Percentiles rank a stretch among this genome's conserved stretches.
Evolutionary conservation across 1,139 yeast species (phyloP).

Genomic region (Blastobotrys serpentis): DNA sequence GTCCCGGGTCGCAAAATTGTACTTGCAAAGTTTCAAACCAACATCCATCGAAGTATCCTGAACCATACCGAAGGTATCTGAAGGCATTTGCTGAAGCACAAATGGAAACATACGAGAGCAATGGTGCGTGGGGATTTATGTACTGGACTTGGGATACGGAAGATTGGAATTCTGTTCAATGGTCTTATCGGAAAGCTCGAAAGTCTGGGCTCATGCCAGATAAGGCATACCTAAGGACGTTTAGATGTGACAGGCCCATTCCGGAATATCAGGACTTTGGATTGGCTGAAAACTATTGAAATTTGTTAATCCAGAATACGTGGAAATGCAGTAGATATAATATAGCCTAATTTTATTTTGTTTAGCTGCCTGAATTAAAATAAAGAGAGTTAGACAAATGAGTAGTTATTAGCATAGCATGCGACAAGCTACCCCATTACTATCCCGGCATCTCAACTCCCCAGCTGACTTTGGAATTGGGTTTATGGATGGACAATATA

Average conservation of each 20-base stretch:
- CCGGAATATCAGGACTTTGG: slow-evolving; percentile 34
- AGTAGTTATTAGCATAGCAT: too few species aligned
- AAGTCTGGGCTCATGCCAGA: slow-evolving; percentile 36
- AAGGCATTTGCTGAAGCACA: slow-evolving; percentile 38
- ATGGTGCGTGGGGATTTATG: slow-evolving; percentile 39
- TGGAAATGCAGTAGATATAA: neutral
- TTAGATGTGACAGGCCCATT: slow-evolving; percentile 30
- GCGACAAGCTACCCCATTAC: too few species aligned
- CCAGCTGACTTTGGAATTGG: too few species aligned
- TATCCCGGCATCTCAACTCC: too few species aligned
- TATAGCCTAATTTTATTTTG: too few species aligned
- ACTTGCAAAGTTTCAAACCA: slow-evolving; percentile 33
- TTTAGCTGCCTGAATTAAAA: too few species aligned
- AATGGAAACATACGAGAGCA: slow-evolving; percentile 36
- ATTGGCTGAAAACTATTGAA: slow-evolving; percentile 31
- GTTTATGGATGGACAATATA: too few species aligned
- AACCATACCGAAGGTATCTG: slow-evolving; percentile 33
- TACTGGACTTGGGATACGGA: slow-evolving; percentile 43
- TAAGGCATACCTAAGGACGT: slow-evolving; percentile 34
- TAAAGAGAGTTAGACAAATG: too few species aligned
- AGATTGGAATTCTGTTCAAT: slow-evolving; percentile 34
- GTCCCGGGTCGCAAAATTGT: slow-evolving; percentile 33
- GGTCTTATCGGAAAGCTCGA: slow-evolving; percentile 38
- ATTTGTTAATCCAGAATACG: too few species aligned
- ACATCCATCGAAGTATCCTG: slow-evolving; percentile 32